Evolutionary conservation across 176 grass and related monocot species (phyloP).

Genomic region (Carex kokanica): DNA sequence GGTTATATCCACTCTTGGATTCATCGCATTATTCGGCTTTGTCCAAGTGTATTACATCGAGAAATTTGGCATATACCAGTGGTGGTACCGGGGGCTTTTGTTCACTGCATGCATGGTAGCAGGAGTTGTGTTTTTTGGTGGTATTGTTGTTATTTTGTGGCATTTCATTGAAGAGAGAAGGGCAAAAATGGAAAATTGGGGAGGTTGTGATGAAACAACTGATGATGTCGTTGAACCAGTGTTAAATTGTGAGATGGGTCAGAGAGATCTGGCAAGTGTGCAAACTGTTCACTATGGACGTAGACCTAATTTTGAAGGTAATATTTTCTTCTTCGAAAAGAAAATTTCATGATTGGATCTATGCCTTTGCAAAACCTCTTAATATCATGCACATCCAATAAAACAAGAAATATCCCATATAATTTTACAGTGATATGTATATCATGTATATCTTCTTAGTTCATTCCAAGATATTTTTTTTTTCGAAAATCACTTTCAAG

Average conservation of each 20-base stretch:
- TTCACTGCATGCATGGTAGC: constrained; percentile 63
- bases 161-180: constrained; percentile 50
- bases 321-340: neutral
- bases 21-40: constrained; percentile 47
- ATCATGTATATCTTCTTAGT: neutral
- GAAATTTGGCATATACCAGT: constrained; percentile 49
- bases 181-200: constrained; percentile 39
- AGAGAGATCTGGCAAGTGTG: constrained; percentile 37
- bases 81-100: constrained; percentile 85
- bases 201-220: neutral
- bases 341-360: neutral
- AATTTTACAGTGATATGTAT: neutral
- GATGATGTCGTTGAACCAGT: neutral
- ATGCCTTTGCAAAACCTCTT: neutral
- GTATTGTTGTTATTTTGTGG: constrained; percentile 70
- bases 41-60: constrained; percentile 77
- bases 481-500: neutral
- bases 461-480: neutral
- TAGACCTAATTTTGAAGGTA: constrained; percentile 89
- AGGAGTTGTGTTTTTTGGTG: constrained; percentile 55
- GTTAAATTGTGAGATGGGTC: neutral
- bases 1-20: constrained; percentile 59
- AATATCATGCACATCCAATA: neutral
- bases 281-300: constrained; percentile 63
- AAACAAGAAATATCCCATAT: neutral